Evolutionary conservation across 306 rosid species (phyloP).

Genomic region (barrel medic (Medicago truncatula)): DNA sequence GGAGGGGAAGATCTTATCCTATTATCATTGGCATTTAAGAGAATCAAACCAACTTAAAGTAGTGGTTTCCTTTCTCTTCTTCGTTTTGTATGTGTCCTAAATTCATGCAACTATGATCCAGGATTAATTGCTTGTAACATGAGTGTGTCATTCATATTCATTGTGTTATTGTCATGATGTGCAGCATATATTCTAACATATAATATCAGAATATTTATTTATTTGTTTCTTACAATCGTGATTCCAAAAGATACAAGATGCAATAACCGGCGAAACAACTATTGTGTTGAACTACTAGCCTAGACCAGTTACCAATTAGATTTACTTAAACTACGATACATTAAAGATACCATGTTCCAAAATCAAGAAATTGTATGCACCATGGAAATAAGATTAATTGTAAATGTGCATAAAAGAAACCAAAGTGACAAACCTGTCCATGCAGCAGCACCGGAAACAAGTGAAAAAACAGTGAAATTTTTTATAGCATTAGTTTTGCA

Average conservation of each 20-base stretch:
- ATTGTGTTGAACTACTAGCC: no score
- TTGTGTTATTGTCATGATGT: neutral
- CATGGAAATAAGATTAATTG: neutral
- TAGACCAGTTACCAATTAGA: no score
- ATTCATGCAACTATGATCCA: neutral
- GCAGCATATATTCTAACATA: neutral
- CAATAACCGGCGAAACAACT: neutral
- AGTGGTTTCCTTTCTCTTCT: neutral
- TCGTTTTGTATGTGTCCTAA: neutral
- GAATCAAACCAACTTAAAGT: neutral
- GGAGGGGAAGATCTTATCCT: neutral
- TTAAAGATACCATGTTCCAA: neutral
- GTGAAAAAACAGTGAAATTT: conserved; percentile 36
- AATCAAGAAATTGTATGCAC: conserved; percentile 3
- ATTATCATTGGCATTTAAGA: neutral
- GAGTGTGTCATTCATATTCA: neutral
- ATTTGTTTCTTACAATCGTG: neutral
- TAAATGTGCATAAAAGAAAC: neutral
- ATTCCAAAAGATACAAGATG: neutral
- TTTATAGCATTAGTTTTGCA: conserved; percentile 50
- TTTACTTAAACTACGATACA: neutral
- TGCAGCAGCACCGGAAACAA: conserved; percentile 50
- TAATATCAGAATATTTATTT: neutral
- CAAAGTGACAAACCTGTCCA: conserved; percentile 58
- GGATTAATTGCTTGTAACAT: neutral